These are phyloP conservation scores for Nigrospora sphaerica DNA, from an alignment of 2,329 filamentous ascomycete species.

Conservation along the genomic window DNA sequence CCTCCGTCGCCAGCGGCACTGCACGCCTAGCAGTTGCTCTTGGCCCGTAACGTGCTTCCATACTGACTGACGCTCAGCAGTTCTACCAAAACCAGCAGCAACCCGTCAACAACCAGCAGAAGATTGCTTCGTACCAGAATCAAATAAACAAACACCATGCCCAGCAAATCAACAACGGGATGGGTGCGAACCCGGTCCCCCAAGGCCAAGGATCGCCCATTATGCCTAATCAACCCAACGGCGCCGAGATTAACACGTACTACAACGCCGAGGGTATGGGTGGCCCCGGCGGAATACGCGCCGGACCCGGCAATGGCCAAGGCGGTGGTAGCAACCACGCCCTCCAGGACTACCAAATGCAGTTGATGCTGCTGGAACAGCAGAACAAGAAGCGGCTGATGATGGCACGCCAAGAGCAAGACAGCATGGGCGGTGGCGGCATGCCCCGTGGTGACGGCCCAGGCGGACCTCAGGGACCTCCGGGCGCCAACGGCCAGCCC, in stretches of 20 bases:
- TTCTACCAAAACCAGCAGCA: constrained; percentile 57
- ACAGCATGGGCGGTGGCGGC: constrained; percentile 44
- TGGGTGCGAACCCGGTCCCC: background rate
- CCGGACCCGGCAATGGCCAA: constrained; percentile 37
- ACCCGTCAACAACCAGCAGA: constrained; percentile 60
- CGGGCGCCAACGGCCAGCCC: constrained; percentile 51
- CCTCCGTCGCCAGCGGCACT: constrained; percentile 9
- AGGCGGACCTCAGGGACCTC: constrained; percentile 32
- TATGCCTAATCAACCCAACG: constrained; percentile 62
- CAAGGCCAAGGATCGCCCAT: constrained; percentile 71
- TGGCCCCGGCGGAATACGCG: constrained; percentile 51
- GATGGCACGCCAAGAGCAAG: constrained; percentile 77
- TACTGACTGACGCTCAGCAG: constrained; percentile 66
- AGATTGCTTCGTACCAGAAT: constrained; percentile 83
- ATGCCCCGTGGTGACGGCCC: constrained; percentile 45
- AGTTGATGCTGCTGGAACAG: constrained; percentile 78
- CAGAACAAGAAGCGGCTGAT: constrained; percentile 82
- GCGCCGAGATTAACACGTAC: constrained; percentile 45
- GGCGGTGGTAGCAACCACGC: constrained; percentile 65
- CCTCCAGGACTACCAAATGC: constrained; percentile 83
- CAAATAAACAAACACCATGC: constrained; percentile 78
- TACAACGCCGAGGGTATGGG: constrained; percentile 60
- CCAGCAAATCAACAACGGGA: constrained; percentile 48
- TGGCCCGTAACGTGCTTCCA: constrained; percentile 68
- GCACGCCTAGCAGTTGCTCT: constrained; percentile 52